Conservation (phyloP, 352 stramenopile genomes). For the Phytophthora cactorum region DNA sequence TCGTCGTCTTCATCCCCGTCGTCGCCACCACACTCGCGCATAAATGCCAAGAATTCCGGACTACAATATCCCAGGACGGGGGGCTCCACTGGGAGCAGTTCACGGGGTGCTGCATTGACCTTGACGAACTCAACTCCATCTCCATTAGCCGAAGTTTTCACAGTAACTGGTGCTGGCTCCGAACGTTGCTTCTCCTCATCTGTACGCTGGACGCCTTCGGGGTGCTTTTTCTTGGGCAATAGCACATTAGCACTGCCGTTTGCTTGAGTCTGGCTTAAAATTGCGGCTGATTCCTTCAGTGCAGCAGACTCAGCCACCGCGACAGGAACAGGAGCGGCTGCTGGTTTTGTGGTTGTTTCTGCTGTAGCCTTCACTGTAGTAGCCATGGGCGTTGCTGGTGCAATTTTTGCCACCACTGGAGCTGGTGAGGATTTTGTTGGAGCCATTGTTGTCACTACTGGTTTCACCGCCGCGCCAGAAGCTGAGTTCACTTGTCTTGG, state of each 20-base stretch:
- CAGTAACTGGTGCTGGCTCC: constrained; percentile 5
- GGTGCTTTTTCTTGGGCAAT: constrained; percentile 36
- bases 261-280: not conserved
- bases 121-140: constrained; percentile 16
- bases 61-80: constrained; percentile 45
- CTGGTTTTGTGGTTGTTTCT: not conserved
- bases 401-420: not conserved
- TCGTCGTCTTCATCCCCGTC: constrained; percentile 48
- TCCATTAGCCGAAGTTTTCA: constrained; percentile 5
- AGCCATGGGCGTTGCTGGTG: not conserved
- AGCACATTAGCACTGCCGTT: constrained; percentile 21
- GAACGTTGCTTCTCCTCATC: constrained; percentile 4
- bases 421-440: constrained; percentile 1
- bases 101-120: constrained; percentile 8
- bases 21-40: constrained; percentile 51
- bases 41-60: constrained; percentile 53
- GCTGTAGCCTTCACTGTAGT: not conserved
- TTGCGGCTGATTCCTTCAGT: not conserved
- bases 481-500: constrained; percentile 3
- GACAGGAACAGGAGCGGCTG: not conserved
- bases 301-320: not conserved
- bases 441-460: not conserved
- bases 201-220: not conserved
- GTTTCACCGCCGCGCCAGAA: not conserved
- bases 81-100: constrained; percentile 21